Evolutionary conservation across 2,329 filamentous ascomycete genomes (phyloP), one percentile per base, ranked within the genome.

Genomic region (Dothideomycetes sp.): DNA sequence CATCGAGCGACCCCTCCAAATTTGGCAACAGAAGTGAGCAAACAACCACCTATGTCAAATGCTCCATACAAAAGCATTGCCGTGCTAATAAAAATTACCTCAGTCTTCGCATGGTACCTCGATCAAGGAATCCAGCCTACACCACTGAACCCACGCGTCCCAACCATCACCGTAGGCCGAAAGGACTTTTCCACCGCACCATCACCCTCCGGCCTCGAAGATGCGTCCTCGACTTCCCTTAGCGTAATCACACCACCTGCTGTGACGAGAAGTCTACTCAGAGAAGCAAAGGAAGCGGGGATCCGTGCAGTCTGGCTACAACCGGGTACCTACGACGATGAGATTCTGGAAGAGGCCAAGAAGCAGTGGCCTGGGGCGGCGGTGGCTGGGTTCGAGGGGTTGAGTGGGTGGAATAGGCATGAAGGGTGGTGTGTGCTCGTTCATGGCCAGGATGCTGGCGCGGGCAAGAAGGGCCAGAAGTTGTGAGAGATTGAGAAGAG

Each of bases 41-140:
- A 15, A 18, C 5, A 17, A 5, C 33, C 11, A 16, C n/a, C 9
- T 35, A 14, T 16, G 11, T 19, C 16, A 17, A 19, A 35, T 11
- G n/a, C 11, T 9, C 16, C 5, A 12, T 10, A 14, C 5, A 14
- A 29, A 14, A 24, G 17, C 33, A 15, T 19, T 12, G 30, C 36
- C n/a, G 14, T 31, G 15, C 27, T 30, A n/a, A 32, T 8, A 45
- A 16, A 50, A 22, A 22, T 12, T 19, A 2, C 17, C 15, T 3
- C 54, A 93, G 87, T 96, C 49, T 85, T 95, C 57, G 75, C 75
- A 11, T 96, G 89, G 89, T 96, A 96, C 61, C 73, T 84, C 41
- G 58, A 69, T 24, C 85, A 86, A 63, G 69, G 71, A 29, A 74
- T 96, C 31, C 77, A 81, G 5, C 85, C 81, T 4, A 86, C 79